Evolutionary conservation across 2,329 filamentous ascomycete genomes (phyloP), one percentile per base, ranked within the genome.

Genomic region (Westerdykella sp.): DNA sequence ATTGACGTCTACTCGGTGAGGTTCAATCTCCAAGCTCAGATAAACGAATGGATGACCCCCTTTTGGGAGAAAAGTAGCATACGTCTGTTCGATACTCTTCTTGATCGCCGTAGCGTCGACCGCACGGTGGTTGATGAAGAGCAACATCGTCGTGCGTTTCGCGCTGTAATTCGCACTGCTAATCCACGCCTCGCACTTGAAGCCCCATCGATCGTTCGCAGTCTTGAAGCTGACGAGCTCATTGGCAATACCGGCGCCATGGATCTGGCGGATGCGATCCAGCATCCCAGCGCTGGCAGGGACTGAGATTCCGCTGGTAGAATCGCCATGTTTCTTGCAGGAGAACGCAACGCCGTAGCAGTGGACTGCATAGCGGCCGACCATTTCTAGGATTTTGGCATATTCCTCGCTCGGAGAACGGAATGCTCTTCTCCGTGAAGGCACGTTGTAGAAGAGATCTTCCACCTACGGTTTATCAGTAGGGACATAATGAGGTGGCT

Each of bases 91-190:
- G 3, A 98, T 67, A 1, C 87, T 86, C 65, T 91, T 95, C 60
- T 89, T 93, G 52, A 98, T 85, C 36, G 81, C 80, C 0, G 82
- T 81, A 0, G 91, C 97, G 51, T 98, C 93, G 9, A 98, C 93
- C 12, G 87, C 84, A 34, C 93, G 84, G 62, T 97, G 87, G 55
- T 98, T 98, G 71, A 98, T 97, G 70, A 98, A 98, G 0, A 98
- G 75, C 3, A 98, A 72, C 16, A 97, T 71, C 0, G 80, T 85
- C 0, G 89, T 96, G 65, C 87, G 85, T 67, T 97, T 98, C 51
- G 89, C 83, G 62, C 85, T 86, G 64, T 96, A 94, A 59, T 98
- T 98, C 35, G 93, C 93, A 66, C 93, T 97, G 40, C 87, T 96
- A 23, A 85, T 83, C 66, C 85, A 83, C 0, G 88, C 90, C 10